Percentiles rank a stretch among this genome's conserved stretches.
These are phyloP conservation scores for Mycena galericulata DNA, from an alignment of 768 basidiomycete species.

Conservation along the genomic window DNA sequence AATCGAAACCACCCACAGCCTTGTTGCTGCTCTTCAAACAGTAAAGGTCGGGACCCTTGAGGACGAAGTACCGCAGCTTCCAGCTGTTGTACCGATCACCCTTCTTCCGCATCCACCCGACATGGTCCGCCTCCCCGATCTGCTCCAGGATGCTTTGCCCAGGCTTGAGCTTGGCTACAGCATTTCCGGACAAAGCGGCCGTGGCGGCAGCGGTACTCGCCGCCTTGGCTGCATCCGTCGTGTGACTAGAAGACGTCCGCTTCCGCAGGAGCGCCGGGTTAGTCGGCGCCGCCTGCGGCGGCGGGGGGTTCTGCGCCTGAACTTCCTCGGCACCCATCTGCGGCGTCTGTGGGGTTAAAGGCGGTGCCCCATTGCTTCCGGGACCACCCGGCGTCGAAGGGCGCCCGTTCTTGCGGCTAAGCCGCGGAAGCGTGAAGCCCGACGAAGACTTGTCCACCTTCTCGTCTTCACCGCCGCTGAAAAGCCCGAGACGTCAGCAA, in stretches of 20 bases:
- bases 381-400: slow-evolving; percentile 29
- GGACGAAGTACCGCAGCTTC: slow-evolving; percentile 92
- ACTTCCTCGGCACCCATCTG: not conserved
- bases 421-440: slow-evolving; percentile 61
- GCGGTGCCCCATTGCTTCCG: not conserved
- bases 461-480: slow-evolving; percentile 51
- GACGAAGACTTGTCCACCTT: slow-evolving; percentile 57
- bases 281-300: not conserved
- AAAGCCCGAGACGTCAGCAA: slow-evolving; percentile 4
- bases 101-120: slow-evolving; percentile 97
- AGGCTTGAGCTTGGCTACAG: slow-evolving; percentile 56
- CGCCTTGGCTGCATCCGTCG: slow-evolving; percentile 25
- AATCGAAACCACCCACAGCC: slow-evolving; percentile 54
- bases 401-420: slow-evolving; percentile 51
- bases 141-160: slow-evolving; percentile 87
- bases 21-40: slow-evolving; percentile 81
- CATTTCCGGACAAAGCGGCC: slow-evolving; percentile 27
- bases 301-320: not conserved
- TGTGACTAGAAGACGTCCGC: slow-evolving; percentile 57
- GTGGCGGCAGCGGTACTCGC: slow-evolving; percentile 33
- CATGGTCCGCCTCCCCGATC: slow-evolving; percentile 90
- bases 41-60: slow-evolving; percentile 94
- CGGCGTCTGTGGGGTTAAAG: no score
- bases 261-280: slow-evolving; percentile 63
- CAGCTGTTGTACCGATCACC: slow-evolving; percentile 93